Conservation (phyloP, 2,329 filamentous ascomycete genomes). For the Parafenestella ontariensis region DNA sequence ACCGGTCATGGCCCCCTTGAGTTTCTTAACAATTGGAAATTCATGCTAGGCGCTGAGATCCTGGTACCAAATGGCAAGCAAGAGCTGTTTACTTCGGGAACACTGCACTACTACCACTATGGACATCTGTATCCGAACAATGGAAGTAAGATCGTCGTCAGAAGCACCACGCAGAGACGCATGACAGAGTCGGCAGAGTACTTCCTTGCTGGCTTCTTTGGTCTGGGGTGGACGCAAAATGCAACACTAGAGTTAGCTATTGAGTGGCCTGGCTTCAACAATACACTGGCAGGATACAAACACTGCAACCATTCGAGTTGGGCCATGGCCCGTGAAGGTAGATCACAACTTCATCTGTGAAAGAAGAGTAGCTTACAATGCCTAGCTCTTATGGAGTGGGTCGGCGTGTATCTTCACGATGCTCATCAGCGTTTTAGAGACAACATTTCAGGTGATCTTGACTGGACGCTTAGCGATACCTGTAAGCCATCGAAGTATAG, state of each 20-base stretch:
- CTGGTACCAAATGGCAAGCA: slow-evolving; percentile 75
- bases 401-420: slow-evolving; percentile 68
- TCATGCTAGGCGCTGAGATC: slow-evolving; percentile 73
- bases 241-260: slow-evolving; percentile 76
- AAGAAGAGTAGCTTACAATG: slow-evolving; percentile 7
- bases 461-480: slow-evolving; percentile 46
- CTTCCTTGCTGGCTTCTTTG: slow-evolving; percentile 81
- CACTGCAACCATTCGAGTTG: slow-evolving; percentile 69
- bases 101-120: slow-evolving; percentile 76
- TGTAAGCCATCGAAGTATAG: slow-evolving; percentile 20
- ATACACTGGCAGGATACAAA: slow-evolving; percentile 71
- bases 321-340: slow-evolving; percentile 57
- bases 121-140: slow-evolving; percentile 72
- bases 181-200: slow-evolving; percentile 81
- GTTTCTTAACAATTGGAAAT: slow-evolving; percentile 74
- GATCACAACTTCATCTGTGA: slow-evolving; percentile 4
- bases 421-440: slow-evolving; percentile 66
- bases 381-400: slow-evolving; percentile 66
- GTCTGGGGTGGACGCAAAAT: slow-evolving; percentile 74
- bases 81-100: slow-evolving; percentile 74
- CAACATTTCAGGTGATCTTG: slow-evolving; percentile 53
- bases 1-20: slow-evolving; percentile 65
- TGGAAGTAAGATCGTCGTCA: slow-evolving; percentile 73
- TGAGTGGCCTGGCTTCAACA: slow-evolving; percentile 70
- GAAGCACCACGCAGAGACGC: slow-evolving; percentile 77